These are phyloP conservation scores for Populus tremula DNA, from an alignment of 345 rosid species.

Conservation along the genomic window DNA sequence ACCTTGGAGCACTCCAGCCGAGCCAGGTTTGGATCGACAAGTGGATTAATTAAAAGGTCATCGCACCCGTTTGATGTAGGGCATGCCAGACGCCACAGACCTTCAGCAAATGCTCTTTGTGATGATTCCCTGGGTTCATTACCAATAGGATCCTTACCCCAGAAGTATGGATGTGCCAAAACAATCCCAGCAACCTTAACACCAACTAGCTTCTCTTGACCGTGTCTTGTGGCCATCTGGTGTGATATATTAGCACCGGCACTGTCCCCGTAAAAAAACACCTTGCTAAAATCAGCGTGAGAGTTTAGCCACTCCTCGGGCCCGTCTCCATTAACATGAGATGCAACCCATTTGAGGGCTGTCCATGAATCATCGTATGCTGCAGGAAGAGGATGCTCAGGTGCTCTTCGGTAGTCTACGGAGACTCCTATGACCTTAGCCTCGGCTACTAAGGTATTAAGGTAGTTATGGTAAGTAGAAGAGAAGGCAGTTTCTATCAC, in stretches of 20 bases:
- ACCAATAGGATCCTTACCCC: slow-evolving; percentile 35
- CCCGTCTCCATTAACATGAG: neutral
- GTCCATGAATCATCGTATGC: slow-evolving; percentile 17
- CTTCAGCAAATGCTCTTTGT: neutral
- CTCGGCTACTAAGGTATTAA: neutral
- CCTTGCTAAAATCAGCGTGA: slow-evolving; percentile 6
- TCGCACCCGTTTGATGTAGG: slow-evolving; percentile 28
- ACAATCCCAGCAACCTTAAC: neutral
- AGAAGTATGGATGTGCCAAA: slow-evolving; percentile 17
- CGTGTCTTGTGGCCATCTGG: neutral
- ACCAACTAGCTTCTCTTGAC: neutral
- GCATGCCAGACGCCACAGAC: slow-evolving; percentile 4
- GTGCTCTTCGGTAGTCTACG: slow-evolving; percentile 10
- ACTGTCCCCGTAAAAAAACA: slow-evolving; percentile 4
- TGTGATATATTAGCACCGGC: slow-evolving; percentile 3
- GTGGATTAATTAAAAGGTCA: slow-evolving; percentile 26
- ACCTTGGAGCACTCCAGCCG: slow-evolving; percentile 26
- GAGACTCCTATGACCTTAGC: slow-evolving; percentile 7
- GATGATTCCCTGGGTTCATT: neutral
- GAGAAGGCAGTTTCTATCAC: slow-evolving; percentile 11
- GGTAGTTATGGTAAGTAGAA: slow-evolving; percentile 1
- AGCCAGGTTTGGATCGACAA: slow-evolving; percentile 26
- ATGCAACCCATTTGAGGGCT: slow-evolving; percentile 14
- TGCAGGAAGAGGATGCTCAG: slow-evolving; percentile 9
- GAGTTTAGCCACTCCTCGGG: slow-evolving; percentile 5